Conservation (phyloP, 805 yeast species). For the Nakazawaea anatomiae region DNA sequence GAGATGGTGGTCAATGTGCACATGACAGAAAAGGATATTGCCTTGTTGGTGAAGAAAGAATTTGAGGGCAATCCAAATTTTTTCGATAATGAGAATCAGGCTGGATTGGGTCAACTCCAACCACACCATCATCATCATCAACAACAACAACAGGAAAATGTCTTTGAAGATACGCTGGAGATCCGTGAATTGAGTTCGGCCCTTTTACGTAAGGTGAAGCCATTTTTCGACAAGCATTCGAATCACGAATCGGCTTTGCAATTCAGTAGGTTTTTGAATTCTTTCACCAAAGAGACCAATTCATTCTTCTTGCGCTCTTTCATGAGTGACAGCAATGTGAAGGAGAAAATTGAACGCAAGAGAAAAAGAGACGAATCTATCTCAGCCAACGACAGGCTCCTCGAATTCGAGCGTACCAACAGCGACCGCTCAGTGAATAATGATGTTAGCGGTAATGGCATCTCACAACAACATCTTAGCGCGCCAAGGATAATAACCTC, state of each 20-base stretch:
- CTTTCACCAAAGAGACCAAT: conserved; percentile 5
- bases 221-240: conserved; percentile 5
- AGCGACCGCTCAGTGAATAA: neutral
- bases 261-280: conserved; percentile 6
- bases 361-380: conserved; percentile 7
- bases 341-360: conserved; percentile 9
- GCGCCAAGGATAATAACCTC: neutral
- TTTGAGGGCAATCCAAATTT: neutral
- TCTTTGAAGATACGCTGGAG: conserved; percentile 4
- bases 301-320: neutral
- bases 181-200: neutral
- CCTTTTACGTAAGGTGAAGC: conserved; percentile 1
- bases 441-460: neutral
- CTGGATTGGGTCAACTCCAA: no score
- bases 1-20: conserved; percentile 27
- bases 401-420: neutral
- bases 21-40: conserved; percentile 28
- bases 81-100: neutral
- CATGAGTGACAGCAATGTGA: conserved; percentile 4
- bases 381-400: neutral
- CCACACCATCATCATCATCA: no score
- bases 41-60: conserved; percentile 19
- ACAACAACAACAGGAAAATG: neutral
- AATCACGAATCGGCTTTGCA: neutral
- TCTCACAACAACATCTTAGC: neutral